These are phyloP conservation scores for Discostella pseudostelligera DNA, from an alignment of 108 stramenopile genomes.

Conservation along the genomic window DNA sequence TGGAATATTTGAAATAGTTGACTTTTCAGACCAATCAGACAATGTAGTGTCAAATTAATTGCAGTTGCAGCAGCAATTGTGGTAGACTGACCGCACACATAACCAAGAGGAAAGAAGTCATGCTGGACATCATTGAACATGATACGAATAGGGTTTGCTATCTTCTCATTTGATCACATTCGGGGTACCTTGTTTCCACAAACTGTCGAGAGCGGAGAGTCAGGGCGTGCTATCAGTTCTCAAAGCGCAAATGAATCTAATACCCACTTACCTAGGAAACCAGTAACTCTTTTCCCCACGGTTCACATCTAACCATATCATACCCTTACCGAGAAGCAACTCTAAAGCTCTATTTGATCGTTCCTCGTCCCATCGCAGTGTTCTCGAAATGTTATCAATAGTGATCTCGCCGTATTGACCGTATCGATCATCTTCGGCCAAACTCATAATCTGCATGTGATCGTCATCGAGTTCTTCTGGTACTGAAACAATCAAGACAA, in stretches of 20 bases:
- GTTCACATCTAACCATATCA: constrained; percentile 81
- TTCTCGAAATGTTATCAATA: constrained; percentile 47
- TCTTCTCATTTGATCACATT: background rate
- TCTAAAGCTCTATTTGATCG: constrained; percentile 71
- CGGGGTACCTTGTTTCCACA: constrained; percentile 20
- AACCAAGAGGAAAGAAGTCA: background rate
- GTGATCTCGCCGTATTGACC: constrained; percentile 58
- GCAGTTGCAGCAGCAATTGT: background rate
- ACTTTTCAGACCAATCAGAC: constrained; percentile 47
- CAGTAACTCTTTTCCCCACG: constrained; percentile 66
- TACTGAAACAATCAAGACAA: constrained; percentile 79
- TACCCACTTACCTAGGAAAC: constrained; percentile 63
- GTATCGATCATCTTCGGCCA: constrained; percentile 53
- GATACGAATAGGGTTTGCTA: background rate
- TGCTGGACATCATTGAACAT: background rate
- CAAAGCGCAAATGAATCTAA: background rate
- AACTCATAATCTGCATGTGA: constrained; percentile 77
- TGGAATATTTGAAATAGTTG: constrained; percentile 68
- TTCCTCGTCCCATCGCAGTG: constrained; percentile 62
- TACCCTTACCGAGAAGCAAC: constrained; percentile 73
- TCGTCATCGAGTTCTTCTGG: constrained; percentile 85
- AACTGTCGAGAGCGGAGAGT: constrained; percentile 4
- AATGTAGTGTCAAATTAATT: background rate
- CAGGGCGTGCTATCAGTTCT: background rate
- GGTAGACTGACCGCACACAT: too few species aligned